These are phyloP conservation scores for Sophora flavescens DNA, from an alignment of 306 rosid genomes.

Conservation along the genomic window DNA sequence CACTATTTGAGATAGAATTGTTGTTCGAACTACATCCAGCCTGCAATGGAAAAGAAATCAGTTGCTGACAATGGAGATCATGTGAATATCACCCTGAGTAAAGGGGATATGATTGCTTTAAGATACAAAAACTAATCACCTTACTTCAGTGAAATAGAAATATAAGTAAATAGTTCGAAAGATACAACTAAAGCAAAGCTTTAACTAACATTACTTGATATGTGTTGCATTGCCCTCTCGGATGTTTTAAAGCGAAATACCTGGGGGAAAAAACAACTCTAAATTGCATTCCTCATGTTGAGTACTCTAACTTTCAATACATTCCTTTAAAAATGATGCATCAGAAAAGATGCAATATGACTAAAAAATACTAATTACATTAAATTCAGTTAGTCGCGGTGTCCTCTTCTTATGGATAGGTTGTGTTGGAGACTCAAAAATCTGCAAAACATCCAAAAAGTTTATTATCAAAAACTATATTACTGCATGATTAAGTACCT, in stretches of 20 bases:
- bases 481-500: background rate
- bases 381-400: constrained; percentile 54
- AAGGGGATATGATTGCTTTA: background rate
- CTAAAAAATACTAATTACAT: constrained; percentile 49
- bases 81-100: constrained; percentile 19
- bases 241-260: constrained; percentile 64
- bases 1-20: constrained; percentile 48
- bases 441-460: too few relatives aligned
- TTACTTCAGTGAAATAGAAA: too few relatives aligned
- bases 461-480: constrained; percentile 16
- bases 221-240: constrained; percentile 57
- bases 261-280: constrained; percentile 41
- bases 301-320: background rate
- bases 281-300: background rate
- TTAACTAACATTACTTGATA: constrained; percentile 48
- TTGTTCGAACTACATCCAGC: constrained; percentile 35
- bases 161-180: too few relatives aligned
- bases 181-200: too few relatives aligned
- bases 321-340: constrained; percentile 24
- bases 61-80: constrained; percentile 17
- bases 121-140: constrained; percentile 20
- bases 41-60: constrained; percentile 54
- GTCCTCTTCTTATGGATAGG: constrained; percentile 51
- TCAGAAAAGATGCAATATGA: constrained; percentile 2
- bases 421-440: too few relatives aligned